Percentiles rank a stretch among this genome's conserved stretches.
Conservation (phyloP, 768 basidiomycete genomes). For the Gymnopilus dilepis region DNA sequence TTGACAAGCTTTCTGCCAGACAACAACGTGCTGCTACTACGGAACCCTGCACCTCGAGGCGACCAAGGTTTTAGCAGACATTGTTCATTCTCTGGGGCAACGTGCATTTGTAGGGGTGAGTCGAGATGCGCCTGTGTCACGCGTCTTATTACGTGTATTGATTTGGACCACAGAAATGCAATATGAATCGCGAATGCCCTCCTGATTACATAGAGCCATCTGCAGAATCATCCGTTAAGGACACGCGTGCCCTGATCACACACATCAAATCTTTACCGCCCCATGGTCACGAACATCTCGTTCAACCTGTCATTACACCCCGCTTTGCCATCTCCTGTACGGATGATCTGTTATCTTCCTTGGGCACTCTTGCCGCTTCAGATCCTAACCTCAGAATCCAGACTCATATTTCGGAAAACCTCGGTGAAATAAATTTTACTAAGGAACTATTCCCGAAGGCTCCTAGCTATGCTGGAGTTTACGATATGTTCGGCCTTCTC, state of each 20-base stretch:
- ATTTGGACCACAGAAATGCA: conserved; percentile 68
- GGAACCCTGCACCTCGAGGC: conserved; percentile 81
- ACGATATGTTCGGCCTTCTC: conserved; percentile 80
- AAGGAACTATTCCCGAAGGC: conserved; percentile 68
- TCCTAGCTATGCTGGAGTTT: conserved; percentile 77
- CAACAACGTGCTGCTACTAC: conserved; percentile 94
- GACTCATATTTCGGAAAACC: conserved; percentile 92
- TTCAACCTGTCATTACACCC: conserved; percentile 91
- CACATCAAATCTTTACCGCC: conserved; percentile 64
- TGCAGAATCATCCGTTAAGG: conserved; percentile 57
- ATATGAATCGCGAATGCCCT: conserved; percentile 82
- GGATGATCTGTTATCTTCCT: conserved; percentile 59
- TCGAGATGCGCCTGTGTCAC: conserved; percentile 17
- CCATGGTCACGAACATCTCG: conserved; percentile 53
- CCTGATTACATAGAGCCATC: conserved; percentile 73
- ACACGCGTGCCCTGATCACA: conserved; percentile 67
- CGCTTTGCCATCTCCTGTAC: conserved; percentile 96
- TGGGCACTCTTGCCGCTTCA: conserved; percentile 65
- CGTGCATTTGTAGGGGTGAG: conserved; percentile 85
- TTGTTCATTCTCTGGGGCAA: conserved; percentile 70
- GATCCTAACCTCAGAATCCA: conserved; percentile 78
- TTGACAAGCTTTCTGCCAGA: conserved; percentile 50
- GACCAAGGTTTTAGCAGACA: conserved; percentile 81
- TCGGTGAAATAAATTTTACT: conserved; percentile 69
- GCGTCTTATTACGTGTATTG: not conserved